Evolutionary conservation across 2,329 filamentous ascomycete species (phyloP), one percentile per base, ranked within the genome.

Genomic region (Xylaria sp.): DNA sequence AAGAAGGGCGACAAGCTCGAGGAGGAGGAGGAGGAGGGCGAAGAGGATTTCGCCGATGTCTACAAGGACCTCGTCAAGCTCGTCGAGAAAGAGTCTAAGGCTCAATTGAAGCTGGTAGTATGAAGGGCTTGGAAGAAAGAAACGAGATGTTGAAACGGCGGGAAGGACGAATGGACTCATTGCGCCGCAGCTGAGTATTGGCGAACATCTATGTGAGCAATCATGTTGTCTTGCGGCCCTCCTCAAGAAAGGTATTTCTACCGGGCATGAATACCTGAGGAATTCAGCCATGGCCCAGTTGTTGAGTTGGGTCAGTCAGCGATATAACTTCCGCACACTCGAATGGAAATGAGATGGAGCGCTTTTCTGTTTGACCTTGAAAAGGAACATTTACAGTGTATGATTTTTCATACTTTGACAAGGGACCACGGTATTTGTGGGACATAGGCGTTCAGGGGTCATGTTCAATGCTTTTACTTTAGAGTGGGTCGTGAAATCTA

Each of bases 41-140:
- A 82, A 54, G 88, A 89, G 81, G 88, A 88, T 71, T 92, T 90
- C 75, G 83, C 82, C 73, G 89, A 91, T 77, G 84, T 85, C 55
- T 92, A 91, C 81, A 86, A 88, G 78, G 87, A 90, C 66, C 82
- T 91, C 67, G 85, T 89, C 74, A 91, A 91, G 85, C 82, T 89
- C 59, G 85, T 89, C 65, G 86, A 90, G 83, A 91, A 91, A 84
- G 88, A 91, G 84, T 84, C 84, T 66, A 78, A 77, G 75, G 81
- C 69, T 20, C 70, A 72, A 66, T 57, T 82, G 74, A 89, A 86
- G 82, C 86, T 89, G 82, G 82, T 82, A 70, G 84, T 85, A 77
- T 70, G 60, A 65, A n/a, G 12, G 37, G 7, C 48, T 12, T 6
- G 34, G 56, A 44, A 67, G 20, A 18, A 15, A 23, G n/a, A 61